Conservation (phyloP, 768 basidiomycete genomes). For the Mycena filopes region DNA sequence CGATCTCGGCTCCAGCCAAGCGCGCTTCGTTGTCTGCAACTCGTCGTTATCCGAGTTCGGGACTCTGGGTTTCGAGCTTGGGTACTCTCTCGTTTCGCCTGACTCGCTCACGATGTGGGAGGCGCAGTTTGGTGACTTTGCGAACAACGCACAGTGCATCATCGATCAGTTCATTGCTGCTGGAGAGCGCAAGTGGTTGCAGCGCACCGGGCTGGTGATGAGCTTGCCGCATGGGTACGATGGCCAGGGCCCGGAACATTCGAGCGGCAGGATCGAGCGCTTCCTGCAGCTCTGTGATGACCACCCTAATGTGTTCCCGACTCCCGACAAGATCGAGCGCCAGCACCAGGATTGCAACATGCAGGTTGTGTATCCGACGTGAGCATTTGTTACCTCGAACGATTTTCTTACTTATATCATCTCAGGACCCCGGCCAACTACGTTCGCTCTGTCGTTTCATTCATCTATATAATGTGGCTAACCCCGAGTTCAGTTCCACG, state of each 20-base stretch:
- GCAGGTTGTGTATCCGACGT: conserved; percentile 99
- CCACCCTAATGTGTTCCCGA: conserved; percentile 92
- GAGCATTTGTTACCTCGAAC: conserved; percentile 43
- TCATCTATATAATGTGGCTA: background rate
- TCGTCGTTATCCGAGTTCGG: conserved; percentile 97
- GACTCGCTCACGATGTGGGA: conserved; percentile 96
- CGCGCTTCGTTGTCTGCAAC: conserved; percentile 95
- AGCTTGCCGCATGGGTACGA: conserved; percentile 96
- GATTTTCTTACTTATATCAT: background rate
- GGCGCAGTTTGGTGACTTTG: conserved; percentile 98
- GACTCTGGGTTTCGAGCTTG: conserved; percentile 95
- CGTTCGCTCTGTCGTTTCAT: conserved; percentile 50
- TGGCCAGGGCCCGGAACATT: conserved; percentile 98
- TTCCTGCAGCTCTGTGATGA: conserved; percentile 99
- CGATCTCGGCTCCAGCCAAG: conserved; percentile 87
- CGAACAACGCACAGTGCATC: conserved; percentile 96
- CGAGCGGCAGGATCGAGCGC: conserved; percentile 92
- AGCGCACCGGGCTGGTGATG: conserved; percentile 91
- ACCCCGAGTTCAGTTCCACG: conserved; percentile 77
- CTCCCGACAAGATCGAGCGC: conserved; percentile 87
- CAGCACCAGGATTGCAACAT: conserved; percentile 99
- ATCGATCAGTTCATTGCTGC: conserved; percentile 99
- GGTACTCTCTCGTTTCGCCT: conserved; percentile 97
- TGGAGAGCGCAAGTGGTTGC: conserved; percentile 97
- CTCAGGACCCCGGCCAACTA: conserved; percentile 93